A percentile compares a stretch with the other conserved stretches of the same genome.
Conservation (phyloP, 495 filamentous ascomycete genomes). For the Penicillium paradoxum region DNA sequence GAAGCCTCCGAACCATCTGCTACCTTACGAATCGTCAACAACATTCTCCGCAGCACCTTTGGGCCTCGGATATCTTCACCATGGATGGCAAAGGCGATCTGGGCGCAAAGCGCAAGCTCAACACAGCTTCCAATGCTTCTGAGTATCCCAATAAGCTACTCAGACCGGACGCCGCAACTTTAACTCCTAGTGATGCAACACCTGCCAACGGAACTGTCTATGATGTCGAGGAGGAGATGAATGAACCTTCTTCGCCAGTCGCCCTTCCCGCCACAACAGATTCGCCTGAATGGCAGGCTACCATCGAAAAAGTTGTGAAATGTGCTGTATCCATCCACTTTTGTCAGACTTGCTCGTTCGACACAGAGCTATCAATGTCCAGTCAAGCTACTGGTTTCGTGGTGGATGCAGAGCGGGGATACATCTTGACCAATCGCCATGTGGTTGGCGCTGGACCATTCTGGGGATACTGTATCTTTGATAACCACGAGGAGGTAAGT, state of each 20-base stretch:
- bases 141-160: constrained; percentile 57
- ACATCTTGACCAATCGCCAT: constrained; percentile 85
- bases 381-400: constrained; percentile 98
- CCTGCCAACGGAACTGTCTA: constrained; percentile 47
- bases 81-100: constrained; percentile 53
- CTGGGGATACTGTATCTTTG: constrained; percentile 96
- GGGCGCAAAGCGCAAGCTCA: constrained; percentile 58
- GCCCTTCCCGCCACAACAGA: constrained; percentile 59
- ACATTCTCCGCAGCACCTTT: not conserved
- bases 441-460: constrained; percentile 97
- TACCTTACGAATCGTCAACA: not conserved
- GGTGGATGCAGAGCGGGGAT: constrained; percentile 91
- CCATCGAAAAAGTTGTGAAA: constrained; percentile 86
- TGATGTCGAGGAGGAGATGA: constrained; percentile 41
- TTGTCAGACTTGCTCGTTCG: constrained; percentile 97
- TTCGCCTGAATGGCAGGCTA: constrained; percentile 93
- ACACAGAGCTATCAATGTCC: constrained; percentile 87
- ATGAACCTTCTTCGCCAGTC: constrained; percentile 38
- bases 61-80: constrained; percentile 9
- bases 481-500: constrained; percentile 86
- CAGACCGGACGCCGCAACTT: constrained; percentile 40
- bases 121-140: constrained; percentile 39
- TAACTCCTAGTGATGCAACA: constrained; percentile 41
- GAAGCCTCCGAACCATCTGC: not conserved
- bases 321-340: constrained; percentile 97